Evolutionary conservation across 2,329 filamentous ascomycete genomes (phyloP).

Genomic region (Parascedosporium putredinis): DNA sequence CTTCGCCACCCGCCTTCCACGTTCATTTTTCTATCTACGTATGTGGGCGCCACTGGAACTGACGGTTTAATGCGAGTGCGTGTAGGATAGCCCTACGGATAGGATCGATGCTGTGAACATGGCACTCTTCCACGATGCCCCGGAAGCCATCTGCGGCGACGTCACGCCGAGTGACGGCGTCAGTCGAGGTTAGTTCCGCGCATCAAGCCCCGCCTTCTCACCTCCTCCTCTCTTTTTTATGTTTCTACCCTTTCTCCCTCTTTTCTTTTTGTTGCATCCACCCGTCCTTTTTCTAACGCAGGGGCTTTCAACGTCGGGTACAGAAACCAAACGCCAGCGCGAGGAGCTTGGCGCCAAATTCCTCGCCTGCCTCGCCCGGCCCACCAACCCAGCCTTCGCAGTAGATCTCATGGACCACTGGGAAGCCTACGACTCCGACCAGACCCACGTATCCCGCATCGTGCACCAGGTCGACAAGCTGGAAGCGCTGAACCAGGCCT

Average conservation of each 20-base stretch:
- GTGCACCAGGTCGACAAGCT: slow-evolving; percentile 8
- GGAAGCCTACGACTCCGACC: slow-evolving; percentile 1
- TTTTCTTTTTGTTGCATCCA: too few species aligned
- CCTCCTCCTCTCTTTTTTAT: not conserved
- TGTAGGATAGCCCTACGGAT: not conserved
- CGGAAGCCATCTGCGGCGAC: not conserved
- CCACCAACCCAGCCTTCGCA: slow-evolving; percentile 1
- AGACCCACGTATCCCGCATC: slow-evolving; percentile 1
- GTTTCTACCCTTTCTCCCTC: too few species aligned
- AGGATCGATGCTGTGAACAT: not conserved
- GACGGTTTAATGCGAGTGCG: not conserved
- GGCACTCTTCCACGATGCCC: not conserved
- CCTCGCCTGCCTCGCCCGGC: not conserved
- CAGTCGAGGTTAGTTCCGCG: slow-evolving; percentile 1
- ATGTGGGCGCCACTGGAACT: too few species aligned
- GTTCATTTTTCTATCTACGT: not conserved
- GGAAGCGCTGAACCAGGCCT: slow-evolving; percentile 8
- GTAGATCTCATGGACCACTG: not conserved
- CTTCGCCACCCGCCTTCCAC: not conserved
- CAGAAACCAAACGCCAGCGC: slow-evolving; percentile 3
- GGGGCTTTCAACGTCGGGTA: too few species aligned
- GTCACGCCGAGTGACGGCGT: slow-evolving; percentile 2
- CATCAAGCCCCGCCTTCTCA: slow-evolving; percentile 1
- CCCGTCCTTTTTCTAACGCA: too few species aligned
- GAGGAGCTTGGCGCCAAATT: slow-evolving; percentile 3